Base-by-base conservation (phyloP, 1,284 basidiomycete genomes). In the Tilletia caries region DNA sequence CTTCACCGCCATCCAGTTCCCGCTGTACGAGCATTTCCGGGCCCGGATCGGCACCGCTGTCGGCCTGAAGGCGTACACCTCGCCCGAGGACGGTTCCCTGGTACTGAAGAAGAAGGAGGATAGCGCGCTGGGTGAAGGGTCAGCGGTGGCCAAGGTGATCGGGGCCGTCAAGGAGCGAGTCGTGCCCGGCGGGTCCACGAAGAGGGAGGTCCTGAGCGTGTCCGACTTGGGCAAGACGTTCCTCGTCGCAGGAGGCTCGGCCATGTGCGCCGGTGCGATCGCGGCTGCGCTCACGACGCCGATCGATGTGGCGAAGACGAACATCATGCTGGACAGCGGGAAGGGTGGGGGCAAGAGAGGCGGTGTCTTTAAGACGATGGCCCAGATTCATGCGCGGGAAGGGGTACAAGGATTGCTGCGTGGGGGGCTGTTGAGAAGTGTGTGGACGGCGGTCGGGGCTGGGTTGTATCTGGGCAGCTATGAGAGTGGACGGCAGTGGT, bases 1-100 rank as follows among this genome's bases (percentile, higher is more conserved):
- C n/a, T 79, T 79, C 66, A 80, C 79, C 6, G 77, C 79, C 10
- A 52, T 80, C 25, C 79, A 80, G 44, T 80, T 80, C 32, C 79
- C 79, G n/a, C 66, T 79, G 12, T 80, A 80, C 67, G 79, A 80
- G 67, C 69, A 74, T 8, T 68, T 79, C 0, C 70, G 77, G 18
- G 68, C 68, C 18, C 34, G 20, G 12, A 46, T 80, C 3, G 72
- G 72, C 13, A 62, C 67, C 6, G 69, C 67, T 68, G 71, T 74
- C 6, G 75, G 75, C 1, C 68, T 77, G 62, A 71, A 69, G 66
- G 74, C 71, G 18, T 54, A 54, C 25, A 54, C 52, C 29, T 54
- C 52, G 12, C 52, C 52, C 23, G 52, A 54, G 73, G 67, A 60
- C 18, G 62, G 33, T 18, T 23, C 41, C 13, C 25, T 64, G 13